phyloP scores from a whole-genome alignment of 768 basidiomycete genomes.

The Boletus insuetus region DNA sequence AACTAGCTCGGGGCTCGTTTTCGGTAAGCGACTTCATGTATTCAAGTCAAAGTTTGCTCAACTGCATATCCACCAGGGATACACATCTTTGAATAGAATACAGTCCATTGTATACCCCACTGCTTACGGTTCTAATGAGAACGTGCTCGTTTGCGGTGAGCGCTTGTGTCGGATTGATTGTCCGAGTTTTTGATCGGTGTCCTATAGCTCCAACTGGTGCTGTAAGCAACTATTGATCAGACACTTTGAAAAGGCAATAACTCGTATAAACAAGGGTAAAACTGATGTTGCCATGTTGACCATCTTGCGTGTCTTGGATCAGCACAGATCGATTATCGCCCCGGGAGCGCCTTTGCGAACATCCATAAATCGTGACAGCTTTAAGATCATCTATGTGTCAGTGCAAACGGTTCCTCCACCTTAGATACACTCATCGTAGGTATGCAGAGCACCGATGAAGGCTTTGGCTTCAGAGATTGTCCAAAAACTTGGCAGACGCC shows the following conservation, averaged over 20 bases:
- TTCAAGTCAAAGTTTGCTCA: neutral
- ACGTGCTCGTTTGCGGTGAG: conserved; percentile 69
- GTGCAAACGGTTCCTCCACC: conserved; percentile 16
- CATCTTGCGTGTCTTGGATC: conserved; percentile 83
- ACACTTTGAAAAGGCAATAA: conserved; percentile 1
- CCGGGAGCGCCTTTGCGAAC: conserved; percentile 35
- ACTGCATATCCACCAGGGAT: conserved; percentile 53
- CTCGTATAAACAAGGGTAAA: conserved; percentile 70
- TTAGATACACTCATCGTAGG: neutral
- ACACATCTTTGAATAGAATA: conserved; percentile 83
- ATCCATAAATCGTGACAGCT: conserved; percentile 64
- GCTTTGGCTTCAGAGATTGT: conserved; percentile 95
- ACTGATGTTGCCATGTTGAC: conserved; percentile 96
- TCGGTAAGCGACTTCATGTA: conserved; percentile 48
- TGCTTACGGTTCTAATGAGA: conserved; percentile 94
- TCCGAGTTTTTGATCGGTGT: neutral
- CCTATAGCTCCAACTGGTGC: conserved; percentile 92
- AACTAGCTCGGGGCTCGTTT: conserved; percentile 78
- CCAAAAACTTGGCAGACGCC: conserved; percentile 84
- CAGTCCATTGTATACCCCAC: conserved; percentile 94
- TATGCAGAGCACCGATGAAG: conserved; percentile 90
- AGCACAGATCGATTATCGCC: conserved; percentile 47
- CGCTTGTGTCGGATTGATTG: neutral
- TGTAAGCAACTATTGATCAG: conserved; percentile 46
- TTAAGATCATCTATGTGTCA: conserved; percentile 98